Evolutionary conservation across 1,139 yeast genomes (phyloP).

Genomic region (Groenewaldozyma auringiensis): DNA sequence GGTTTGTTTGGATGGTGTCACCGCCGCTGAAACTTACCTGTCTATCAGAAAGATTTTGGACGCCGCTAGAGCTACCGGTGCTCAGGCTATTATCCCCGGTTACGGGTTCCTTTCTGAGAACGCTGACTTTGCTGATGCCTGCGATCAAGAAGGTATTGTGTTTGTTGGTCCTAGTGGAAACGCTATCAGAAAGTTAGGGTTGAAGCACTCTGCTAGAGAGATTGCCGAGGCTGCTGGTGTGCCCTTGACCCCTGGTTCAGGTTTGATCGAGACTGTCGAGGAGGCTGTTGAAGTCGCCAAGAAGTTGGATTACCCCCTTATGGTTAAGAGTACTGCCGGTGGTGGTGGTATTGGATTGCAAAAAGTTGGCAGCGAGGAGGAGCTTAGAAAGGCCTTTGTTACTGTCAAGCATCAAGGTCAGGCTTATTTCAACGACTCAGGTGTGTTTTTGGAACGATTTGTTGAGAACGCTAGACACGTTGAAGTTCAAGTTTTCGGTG

Average conservation of each 20-base stretch:
- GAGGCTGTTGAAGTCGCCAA: constrained; percentile 78
- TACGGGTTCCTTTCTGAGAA: constrained; percentile 95
- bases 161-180: constrained; percentile 96
- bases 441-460: constrained; percentile 88
- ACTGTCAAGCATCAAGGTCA: constrained; percentile 92
- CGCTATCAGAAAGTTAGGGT: constrained; percentile 81
- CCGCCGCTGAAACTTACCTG: constrained; percentile 88
- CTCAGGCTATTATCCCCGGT: constrained; percentile 94
- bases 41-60: constrained; percentile 72
- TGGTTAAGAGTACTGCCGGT: constrained; percentile 97
- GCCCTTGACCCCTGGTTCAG: constrained; percentile 94
- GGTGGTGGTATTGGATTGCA: constrained; percentile 99
- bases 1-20: constrained; percentile 65
- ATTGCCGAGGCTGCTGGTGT: constrained; percentile 84
- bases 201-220: constrained; percentile 93
- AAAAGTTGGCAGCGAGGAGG: constrained; percentile 74
- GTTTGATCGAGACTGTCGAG: constrained; percentile 56
- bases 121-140: constrained; percentile 88
- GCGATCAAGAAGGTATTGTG: constrained; percentile 71
- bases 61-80: constrained; percentile 75
- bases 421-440: constrained; percentile 88
- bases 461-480: constrained; percentile 94
- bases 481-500: constrained; percentile 94
- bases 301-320: constrained; percentile 75
- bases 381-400: constrained; percentile 73